Conservation (phyloP, 1,284 basidiomycete genomes). For the Boletus holoroseus region DNA sequence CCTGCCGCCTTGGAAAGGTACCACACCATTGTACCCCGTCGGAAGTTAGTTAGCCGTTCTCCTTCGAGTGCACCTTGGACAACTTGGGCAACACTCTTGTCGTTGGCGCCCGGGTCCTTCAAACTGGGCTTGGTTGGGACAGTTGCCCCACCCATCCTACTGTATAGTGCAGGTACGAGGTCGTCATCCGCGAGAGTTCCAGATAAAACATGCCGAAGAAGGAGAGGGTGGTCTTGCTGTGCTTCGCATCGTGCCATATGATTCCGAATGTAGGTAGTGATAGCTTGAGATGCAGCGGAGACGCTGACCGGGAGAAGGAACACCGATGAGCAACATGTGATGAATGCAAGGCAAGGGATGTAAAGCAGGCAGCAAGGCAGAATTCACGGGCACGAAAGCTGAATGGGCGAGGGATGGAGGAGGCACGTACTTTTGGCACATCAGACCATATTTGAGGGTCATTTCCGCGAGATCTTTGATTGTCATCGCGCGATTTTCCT, state of each 20-base stretch:
- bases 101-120: constrained; percentile 15
- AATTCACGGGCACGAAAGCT: background rate
- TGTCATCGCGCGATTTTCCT: constrained; percentile 77
- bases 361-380: constrained; percentile 2
- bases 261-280: constrained; percentile 70
- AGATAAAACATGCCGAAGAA: constrained; percentile 65
- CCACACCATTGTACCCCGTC: constrained; percentile 72
- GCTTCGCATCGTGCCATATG: constrained; percentile 64
- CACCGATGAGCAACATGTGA: constrained; percentile 16
- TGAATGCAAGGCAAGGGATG: constrained; percentile 11
- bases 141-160: constrained; percentile 62
- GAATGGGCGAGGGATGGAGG: constrained; percentile 12
- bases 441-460: constrained; percentile 55
- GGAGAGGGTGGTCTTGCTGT: constrained; percentile 65
- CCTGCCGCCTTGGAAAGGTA: constrained; percentile 70
- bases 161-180: constrained; percentile 63
- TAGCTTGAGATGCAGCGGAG: constrained; percentile 71
- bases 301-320: constrained; percentile 38
- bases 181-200: constrained; percentile 67
- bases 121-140: constrained; percentile 36
- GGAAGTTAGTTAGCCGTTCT: constrained; percentile 63
- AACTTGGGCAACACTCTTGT: constrained; percentile 12
- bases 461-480: constrained; percentile 76
- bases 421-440: constrained; percentile 64
- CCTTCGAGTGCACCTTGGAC: constrained; percentile 18